phyloP scores from a whole-genome alignment of 1,284 basidiomycete genomes.

The Vanrija pseudolonga region DNA sequence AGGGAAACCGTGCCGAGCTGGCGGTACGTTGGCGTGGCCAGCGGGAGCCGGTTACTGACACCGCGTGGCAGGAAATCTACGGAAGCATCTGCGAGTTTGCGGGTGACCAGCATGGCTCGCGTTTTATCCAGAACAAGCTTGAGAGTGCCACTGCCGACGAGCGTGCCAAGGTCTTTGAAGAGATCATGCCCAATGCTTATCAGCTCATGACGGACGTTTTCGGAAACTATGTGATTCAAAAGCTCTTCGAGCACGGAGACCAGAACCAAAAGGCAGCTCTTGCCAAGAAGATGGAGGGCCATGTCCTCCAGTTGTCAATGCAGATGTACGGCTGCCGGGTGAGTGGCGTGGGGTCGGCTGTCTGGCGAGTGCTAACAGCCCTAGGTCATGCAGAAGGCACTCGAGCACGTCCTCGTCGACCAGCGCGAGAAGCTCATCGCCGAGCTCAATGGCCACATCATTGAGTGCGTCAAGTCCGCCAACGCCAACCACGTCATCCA shows the following conservation, averaged over 20 bases:
- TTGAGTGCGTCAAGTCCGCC: slow-evolving; percentile 84
- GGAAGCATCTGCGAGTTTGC: slow-evolving; percentile 90
- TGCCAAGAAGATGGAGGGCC: slow-evolving; percentile 71
- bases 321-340: slow-evolving; percentile 88
- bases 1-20: slow-evolving; percentile 71
- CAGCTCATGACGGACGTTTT: slow-evolving; percentile 91
- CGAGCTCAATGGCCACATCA: slow-evolving; percentile 76
- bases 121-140: slow-evolving; percentile 83
- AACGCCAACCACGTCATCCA: slow-evolving; percentile 90
- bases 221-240: slow-evolving; percentile 96
- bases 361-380: background rate
- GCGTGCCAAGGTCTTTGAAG: slow-evolving; percentile 78
- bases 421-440: slow-evolving; percentile 71
- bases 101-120: slow-evolving; percentile 87
- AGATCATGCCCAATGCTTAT: slow-evolving; percentile 77
- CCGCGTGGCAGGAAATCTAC: slow-evolving; percentile 64
- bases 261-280: slow-evolving; percentile 69
- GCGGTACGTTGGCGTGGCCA: slow-evolving; percentile 53
- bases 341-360: slow-evolving; percentile 7
- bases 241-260: slow-evolving; percentile 87
- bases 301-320: slow-evolving; percentile 71
- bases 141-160: slow-evolving; percentile 72
- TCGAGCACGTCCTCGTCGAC: slow-evolving; percentile 73
- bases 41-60: no score
- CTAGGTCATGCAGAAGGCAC: slow-evolving; percentile 60